Conservation (phyloP, 2,329 filamentous ascomycete genomes). For the Monosporascus sp. region DNA sequence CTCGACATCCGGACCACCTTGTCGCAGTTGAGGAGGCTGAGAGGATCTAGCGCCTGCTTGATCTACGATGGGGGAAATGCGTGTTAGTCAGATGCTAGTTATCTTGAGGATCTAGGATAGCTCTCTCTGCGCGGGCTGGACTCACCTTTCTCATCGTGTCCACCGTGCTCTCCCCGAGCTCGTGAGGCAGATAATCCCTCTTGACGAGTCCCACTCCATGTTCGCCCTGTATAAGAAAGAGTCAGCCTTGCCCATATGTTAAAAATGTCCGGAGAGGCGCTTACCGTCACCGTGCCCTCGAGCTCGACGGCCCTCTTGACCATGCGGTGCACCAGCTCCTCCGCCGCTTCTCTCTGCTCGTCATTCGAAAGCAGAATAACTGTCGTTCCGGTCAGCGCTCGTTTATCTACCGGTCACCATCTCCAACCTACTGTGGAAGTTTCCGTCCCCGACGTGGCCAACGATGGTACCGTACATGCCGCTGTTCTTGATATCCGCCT, state of each 20-base stretch:
- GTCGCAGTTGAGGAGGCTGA: slow-evolving; percentile 64
- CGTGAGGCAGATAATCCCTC: slow-evolving; percentile 74
- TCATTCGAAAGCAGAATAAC: slow-evolving; percentile 57
- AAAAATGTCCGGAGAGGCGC: slow-evolving; percentile 10
- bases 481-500: slow-evolving; percentile 51
- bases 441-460: slow-evolving; percentile 70
- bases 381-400: slow-evolving; percentile 10
- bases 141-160: slow-evolving; percentile 76
- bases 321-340: slow-evolving; percentile 74
- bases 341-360: slow-evolving; percentile 59
- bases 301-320: slow-evolving; percentile 79
- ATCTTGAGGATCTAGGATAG: background rate
- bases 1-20: slow-evolving; percentile 61
- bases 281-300: slow-evolving; percentile 73
- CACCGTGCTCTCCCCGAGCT: slow-evolving; percentile 68
- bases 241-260: background rate
- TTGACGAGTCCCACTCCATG: slow-evolving; percentile 82
- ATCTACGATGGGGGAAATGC: slow-evolving; percentile 41
- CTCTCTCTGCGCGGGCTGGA: slow-evolving; percentile 1
- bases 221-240: slow-evolving; percentile 51
- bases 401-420: slow-evolving; percentile 9
- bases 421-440: slow-evolving; percentile 57
- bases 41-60: slow-evolving; percentile 74
- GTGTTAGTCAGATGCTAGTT: slow-evolving; percentile 4
- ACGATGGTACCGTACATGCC: slow-evolving; percentile 60